Evolutionary conservation across 1,284 basidiomycete species (phyloP).

Genomic region (Pyrrhoderma lamaoense): DNA sequence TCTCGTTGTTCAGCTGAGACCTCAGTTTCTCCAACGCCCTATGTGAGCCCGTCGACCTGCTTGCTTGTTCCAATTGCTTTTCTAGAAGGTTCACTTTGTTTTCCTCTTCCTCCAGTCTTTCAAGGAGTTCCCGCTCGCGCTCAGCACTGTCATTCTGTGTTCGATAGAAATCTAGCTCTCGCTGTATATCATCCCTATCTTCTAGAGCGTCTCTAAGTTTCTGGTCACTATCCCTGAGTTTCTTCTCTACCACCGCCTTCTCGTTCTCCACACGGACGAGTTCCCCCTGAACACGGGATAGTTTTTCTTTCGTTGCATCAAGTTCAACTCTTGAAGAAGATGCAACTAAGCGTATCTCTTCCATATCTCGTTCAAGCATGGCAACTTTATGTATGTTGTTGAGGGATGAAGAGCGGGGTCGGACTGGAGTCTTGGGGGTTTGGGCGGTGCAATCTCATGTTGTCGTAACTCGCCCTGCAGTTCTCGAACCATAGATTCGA

Average conservation of each 20-base stretch:
- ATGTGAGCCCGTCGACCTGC: constrained; percentile 32
- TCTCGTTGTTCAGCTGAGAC: constrained; percentile 37
- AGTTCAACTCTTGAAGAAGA: constrained; percentile 40
- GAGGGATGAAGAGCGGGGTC: constrained; percentile 42
- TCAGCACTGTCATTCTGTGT: constrained; percentile 27
- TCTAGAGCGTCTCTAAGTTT: constrained; percentile 40
- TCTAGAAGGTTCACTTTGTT: constrained; percentile 51
- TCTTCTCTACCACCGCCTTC: constrained; percentile 45
- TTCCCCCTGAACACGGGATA: constrained; percentile 40
- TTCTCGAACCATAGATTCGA: constrained; percentile 49
- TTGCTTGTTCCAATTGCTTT: constrained; percentile 32
- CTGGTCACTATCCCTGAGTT: constrained; percentile 34
- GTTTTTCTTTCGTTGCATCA: constrained; percentile 35
- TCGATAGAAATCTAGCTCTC: constrained; percentile 41
- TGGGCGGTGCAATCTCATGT: constrained; percentile 25
- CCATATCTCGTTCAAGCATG: constrained; percentile 48
- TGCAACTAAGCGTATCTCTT: constrained; percentile 36
- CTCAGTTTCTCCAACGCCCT: constrained; percentile 35
- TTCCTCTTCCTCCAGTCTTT: constrained; percentile 59
- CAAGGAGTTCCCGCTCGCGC: constrained; percentile 47
- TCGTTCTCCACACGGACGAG: constrained; percentile 52
- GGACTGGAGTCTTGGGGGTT: constrained; percentile 28
- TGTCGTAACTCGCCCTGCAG: constrained; percentile 42
- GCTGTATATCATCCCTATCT: constrained; percentile 38
- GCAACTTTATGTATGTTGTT: constrained; percentile 39